Evolutionary conservation across 768 basidiomycete genomes (phyloP).

Genomic region (Hydnomerulius pinastri): DNA sequence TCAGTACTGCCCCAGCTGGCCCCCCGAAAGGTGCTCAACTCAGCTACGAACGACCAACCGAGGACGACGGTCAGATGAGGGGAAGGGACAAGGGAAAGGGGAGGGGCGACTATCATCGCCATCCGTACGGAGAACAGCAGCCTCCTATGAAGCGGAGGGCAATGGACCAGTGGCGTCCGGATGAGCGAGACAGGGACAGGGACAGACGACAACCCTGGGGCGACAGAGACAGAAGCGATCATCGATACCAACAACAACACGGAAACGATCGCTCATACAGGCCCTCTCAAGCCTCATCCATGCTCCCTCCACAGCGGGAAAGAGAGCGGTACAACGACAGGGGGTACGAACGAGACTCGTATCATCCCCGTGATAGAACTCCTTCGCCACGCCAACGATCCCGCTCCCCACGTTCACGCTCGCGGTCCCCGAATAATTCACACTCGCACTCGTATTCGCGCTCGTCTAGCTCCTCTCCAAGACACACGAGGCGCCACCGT

Average conservation of each 20-base stretch:
- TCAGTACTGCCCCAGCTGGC: background rate
- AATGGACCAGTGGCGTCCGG: conserved; percentile 25
- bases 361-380: conserved; percentile 17
- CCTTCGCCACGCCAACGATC: conserved; percentile 22
- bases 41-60: conserved; percentile 42
- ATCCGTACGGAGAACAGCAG: conserved; percentile 13
- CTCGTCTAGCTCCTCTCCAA: too few species aligned
- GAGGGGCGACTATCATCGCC: conserved; percentile 1
- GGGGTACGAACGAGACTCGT: conserved; percentile 20
- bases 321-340: conserved; percentile 30
- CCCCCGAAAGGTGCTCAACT: conserved; percentile 10
- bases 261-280: conserved; percentile 20
- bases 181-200: conserved; percentile 30
- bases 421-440: conserved; percentile 41
- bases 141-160: background rate
- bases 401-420: conserved; percentile 36
- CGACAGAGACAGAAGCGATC: conserved; percentile 25
- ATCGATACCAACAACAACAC: conserved; percentile 13
- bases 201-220: conserved; percentile 24
- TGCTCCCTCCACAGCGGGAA: conserved; percentile 15
- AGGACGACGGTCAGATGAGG: conserved; percentile 45
- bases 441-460: too few species aligned
- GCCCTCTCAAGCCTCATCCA: conserved; percentile 8
- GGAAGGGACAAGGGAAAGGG: conserved; percentile 33
- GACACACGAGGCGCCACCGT: too few species aligned